Percentiles rank a stretch among this genome's conserved stretches.
These are phyloP conservation scores for Castanea crenata DNA, from an alignment of 306 rosid species.

Conservation along the genomic window DNA sequence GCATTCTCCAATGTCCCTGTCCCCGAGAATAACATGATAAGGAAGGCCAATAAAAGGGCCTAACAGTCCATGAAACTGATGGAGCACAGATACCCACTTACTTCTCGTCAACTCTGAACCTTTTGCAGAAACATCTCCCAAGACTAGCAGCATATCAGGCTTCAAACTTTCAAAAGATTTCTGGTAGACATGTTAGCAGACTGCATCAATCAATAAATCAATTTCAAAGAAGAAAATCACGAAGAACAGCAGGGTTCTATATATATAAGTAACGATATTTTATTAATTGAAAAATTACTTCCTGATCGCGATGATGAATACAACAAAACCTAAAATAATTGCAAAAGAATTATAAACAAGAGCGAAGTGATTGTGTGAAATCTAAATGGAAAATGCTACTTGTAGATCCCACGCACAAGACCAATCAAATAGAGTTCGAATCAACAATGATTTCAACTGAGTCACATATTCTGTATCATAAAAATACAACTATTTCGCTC, in stretches of 20 bases:
- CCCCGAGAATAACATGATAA: slow-evolving; percentile 64
- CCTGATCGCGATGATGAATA: no score
- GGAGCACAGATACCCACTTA: slow-evolving; percentile 49
- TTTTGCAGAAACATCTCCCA: slow-evolving; percentile 70
- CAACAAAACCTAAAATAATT: no score
- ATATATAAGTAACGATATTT: no score
- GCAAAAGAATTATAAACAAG: no score
- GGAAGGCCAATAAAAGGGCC: slow-evolving; percentile 62
- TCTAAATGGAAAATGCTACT: no score
- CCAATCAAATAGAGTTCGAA: no score
- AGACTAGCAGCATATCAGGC: slow-evolving; percentile 66
- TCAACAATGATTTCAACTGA: no score
- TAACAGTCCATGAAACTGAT: slow-evolving; percentile 39
- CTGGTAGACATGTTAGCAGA: slow-evolving; percentile 39
- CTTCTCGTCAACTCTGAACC: slow-evolving; percentile 47
- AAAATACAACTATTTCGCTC: no score
- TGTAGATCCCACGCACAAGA: no score
- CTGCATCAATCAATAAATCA: background rate
- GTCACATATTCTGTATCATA: no score
- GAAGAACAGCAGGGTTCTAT: background rate
- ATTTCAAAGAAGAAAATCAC: background rate
- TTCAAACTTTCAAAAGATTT: slow-evolving; percentile 51
- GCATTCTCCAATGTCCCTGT: slow-evolving; percentile 61
- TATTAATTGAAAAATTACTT: no score
- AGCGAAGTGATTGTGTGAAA: no score